Percentiles rank a stretch among this genome's conserved stretches.
Evolutionary conservation across 495 filamentous ascomycete species (phyloP).

Genomic region (Sordaria brevicollis): DNA sequence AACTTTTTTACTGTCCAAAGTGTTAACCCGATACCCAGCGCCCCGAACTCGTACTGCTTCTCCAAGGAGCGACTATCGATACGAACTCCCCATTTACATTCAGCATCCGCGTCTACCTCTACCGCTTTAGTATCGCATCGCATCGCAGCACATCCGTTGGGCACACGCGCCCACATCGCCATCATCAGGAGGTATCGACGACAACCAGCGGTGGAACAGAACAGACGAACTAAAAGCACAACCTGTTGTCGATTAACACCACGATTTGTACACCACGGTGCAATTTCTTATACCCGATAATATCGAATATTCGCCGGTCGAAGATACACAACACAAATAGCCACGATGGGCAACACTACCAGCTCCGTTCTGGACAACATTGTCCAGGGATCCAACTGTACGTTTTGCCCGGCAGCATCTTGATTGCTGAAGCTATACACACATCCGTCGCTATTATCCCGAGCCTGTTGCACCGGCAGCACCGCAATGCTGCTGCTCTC

Average conservation of each 20-base stretch:
- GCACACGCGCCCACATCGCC: not conserved
- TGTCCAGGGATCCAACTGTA: slow-evolving; percentile 92
- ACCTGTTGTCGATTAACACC: not conserved
- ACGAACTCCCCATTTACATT: not conserved
- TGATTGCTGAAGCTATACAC: not conserved
- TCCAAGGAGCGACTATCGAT: not conserved
- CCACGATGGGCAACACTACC: slow-evolving; percentile 71
- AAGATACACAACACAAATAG: slow-evolving; percentile 1
- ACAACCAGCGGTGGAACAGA: not conserved
- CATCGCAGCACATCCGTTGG: not conserved
- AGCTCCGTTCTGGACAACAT: slow-evolving; percentile 88
- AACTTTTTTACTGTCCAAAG: not conserved
- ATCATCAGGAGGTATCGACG: not conserved
- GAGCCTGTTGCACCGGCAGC: not conserved
- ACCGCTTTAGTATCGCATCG: not conserved
- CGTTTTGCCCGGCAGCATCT: slow-evolving; percentile 1
- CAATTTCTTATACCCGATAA: not conserved
- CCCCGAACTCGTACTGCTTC: not conserved
- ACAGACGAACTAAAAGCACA: not conserved
- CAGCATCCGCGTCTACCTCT: too few relatives aligned
- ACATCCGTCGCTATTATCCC: not conserved
- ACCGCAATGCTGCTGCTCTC: not conserved
- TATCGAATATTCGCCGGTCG: not conserved
- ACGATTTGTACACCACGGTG: not conserved
- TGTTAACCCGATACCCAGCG: not conserved